Percentiles rank a stretch among this genome's conserved stretches.
Conservation (phyloP, 2,329 filamentous ascomycete genomes). For the Chaetomium strumarium region DNA sequence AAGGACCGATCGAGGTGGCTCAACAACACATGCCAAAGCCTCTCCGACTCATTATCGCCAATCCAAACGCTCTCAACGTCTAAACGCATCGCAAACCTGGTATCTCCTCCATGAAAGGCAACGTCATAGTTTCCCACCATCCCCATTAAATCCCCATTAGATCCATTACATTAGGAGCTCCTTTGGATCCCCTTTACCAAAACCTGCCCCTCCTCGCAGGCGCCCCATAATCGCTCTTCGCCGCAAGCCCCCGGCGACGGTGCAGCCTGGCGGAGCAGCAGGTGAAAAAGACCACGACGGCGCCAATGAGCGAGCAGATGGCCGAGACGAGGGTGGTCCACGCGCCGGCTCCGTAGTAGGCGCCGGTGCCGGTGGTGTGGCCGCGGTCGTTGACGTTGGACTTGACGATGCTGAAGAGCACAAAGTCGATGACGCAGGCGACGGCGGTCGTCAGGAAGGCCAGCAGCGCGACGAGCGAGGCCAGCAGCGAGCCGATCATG, state of each 20-base stretch:
- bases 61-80: no score
- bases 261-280: conserved; percentile 44
- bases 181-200: not conserved
- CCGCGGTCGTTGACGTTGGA: conserved; percentile 45
- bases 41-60: no score
- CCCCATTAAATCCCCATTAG: no score
- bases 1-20: no score
- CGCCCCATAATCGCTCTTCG: conserved; percentile 13
- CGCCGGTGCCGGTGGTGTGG: conserved; percentile 31
- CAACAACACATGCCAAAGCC: no score
- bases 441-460: conserved; percentile 45
- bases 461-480: conserved; percentile 43
- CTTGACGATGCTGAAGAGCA: conserved; percentile 48
- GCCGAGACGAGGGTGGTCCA: conserved; percentile 56
- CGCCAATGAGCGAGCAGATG: conserved; percentile 49
- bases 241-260: conserved; percentile 23
- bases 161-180: no score
- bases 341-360: conserved; percentile 48
- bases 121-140: no score
- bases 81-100: no score
- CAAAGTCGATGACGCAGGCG: conserved; percentile 52
- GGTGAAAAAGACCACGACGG: conserved; percentile 53
- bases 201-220: conserved; percentile 7
- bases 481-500: conserved; percentile 45
- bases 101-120: no score